Conservation (phyloP, 2,329 filamentous ascomycete genomes). For the Rasamsonia emersonii region DNA sequence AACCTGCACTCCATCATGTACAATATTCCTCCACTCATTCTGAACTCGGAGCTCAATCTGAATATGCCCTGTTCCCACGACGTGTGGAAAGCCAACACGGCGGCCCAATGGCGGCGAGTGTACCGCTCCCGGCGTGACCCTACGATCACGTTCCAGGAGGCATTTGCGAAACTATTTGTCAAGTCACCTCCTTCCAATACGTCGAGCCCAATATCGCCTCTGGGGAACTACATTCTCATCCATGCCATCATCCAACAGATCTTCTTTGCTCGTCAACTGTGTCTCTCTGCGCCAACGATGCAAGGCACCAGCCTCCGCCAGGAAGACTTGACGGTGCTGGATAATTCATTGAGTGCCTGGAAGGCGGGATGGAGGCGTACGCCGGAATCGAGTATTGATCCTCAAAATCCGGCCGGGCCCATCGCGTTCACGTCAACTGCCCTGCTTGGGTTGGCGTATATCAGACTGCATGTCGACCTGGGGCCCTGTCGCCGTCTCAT, state of each 20-base stretch:
- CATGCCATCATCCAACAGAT: constrained; percentile 48
- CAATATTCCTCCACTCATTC: constrained; percentile 50
- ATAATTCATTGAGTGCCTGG: constrained; percentile 42
- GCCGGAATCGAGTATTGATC: constrained; percentile 46
- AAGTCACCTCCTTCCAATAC: constrained; percentile 28
- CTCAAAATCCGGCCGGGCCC: constrained; percentile 44
- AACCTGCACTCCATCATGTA: constrained; percentile 56
- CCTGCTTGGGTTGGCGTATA: constrained; percentile 40
- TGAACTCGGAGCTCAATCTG: constrained; percentile 47
- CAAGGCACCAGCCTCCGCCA: constrained; percentile 34
- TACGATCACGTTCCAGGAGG: constrained; percentile 36
- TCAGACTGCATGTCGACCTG: constrained; percentile 39
- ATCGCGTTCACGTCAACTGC: constrained; percentile 46
- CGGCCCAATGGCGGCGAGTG: constrained; percentile 41
- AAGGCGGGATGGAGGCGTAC: constrained; percentile 45
- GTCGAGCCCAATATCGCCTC: constrained; percentile 36
- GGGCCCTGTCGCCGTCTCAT: constrained; percentile 40
- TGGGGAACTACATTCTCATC: constrained; percentile 48
- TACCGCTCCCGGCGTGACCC: constrained; percentile 25
- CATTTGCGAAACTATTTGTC: constrained; percentile 36
- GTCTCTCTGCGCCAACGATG: constrained; percentile 36
- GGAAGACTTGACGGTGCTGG: constrained; percentile 38
- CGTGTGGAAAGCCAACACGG: constrained; percentile 47
- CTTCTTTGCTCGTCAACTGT: constrained; percentile 43
- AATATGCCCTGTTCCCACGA: constrained; percentile 47